Conservation (phyloP, 768 basidiomycete species). For the Tulasnella sp. region DNA sequence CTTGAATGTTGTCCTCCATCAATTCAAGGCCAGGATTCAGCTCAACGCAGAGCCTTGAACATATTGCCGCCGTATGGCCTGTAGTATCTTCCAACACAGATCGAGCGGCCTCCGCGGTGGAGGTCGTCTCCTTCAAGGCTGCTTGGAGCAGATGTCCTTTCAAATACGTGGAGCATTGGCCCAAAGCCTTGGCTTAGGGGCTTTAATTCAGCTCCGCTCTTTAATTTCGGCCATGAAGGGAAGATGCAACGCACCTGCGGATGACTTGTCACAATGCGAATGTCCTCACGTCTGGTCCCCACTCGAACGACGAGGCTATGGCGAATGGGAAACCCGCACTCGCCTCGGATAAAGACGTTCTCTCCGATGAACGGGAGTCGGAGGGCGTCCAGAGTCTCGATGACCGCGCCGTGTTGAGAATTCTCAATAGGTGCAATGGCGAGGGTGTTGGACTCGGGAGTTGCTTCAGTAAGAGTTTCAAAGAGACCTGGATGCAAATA, state of each 20-base stretch:
- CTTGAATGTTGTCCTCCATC: slow-evolving; percentile 7
- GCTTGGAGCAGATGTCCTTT: slow-evolving; percentile 1
- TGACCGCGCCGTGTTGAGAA: slow-evolving; percentile 7
- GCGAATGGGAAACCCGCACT: not conserved
- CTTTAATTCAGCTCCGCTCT: too few species aligned
- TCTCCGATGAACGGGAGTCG: not conserved
- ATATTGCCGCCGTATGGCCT: slow-evolving; percentile 3
- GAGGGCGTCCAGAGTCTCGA: slow-evolving; percentile 15
- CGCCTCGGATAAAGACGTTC: slow-evolving; percentile 2
- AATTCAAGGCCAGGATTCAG: not conserved
- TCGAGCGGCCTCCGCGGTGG: slow-evolving; percentile 14
- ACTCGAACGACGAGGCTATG: slow-evolving; percentile 2
- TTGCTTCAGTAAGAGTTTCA: not conserved
- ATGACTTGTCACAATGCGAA: slow-evolving; percentile 5
- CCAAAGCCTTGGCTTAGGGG: not conserved
- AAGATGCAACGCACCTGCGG: slow-evolving; percentile 12
- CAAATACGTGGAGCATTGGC: slow-evolving; percentile 8
- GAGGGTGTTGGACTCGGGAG: not conserved
- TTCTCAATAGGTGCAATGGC: slow-evolving; percentile 12
- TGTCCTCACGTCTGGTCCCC: slow-evolving; percentile 2
- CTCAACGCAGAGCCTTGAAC: slow-evolving; percentile 11
- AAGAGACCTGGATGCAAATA: not conserved
- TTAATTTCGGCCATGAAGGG: not conserved
- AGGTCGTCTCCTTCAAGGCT: not conserved
- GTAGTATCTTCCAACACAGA: not conserved